These are phyloP conservation scores for Candida sanyaensis DNA, from an alignment of 1,139 yeast genomes.

Conservation along the genomic window DNA sequence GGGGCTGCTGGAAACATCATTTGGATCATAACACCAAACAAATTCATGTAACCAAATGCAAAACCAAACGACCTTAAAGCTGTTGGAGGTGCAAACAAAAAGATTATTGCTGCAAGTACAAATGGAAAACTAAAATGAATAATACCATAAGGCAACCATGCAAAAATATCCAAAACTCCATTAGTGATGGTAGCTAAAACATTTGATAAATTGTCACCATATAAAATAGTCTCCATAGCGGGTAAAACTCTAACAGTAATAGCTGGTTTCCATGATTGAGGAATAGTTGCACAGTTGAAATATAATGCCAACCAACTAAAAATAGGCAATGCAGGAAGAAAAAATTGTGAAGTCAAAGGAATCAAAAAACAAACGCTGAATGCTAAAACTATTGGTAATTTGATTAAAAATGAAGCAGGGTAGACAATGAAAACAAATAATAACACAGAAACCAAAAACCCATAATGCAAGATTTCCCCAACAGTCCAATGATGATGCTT, in stretches of 20 bases:
- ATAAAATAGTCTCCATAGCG: conserved; percentile 89
- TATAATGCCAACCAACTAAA: conserved; percentile 86
- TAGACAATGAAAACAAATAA: conserved; percentile 53
- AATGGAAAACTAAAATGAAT: conserved; percentile 91
- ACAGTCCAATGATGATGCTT: conserved; percentile 49
- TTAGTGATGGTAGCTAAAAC: conserved; percentile 77
- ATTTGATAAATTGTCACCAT: conserved; percentile 90
- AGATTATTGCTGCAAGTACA: conserved; percentile 76
- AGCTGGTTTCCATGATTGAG: conserved; percentile 79
- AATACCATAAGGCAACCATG: conserved; percentile 96
- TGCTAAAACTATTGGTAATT: conserved; percentile 41
- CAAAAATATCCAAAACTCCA: conserved; percentile 72
- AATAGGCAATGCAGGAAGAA: conserved; percentile 82
- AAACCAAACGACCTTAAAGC: conserved; percentile 84
- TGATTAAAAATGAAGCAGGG: conserved; percentile 51
- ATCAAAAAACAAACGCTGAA: conserved; percentile 50
- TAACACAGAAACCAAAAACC: conserved; percentile 49
- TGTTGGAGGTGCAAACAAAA: conserved; percentile 92
- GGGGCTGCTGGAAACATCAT: conserved; percentile 93
- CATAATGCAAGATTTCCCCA: conserved; percentile 53
- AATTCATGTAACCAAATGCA: conserved; percentile 97
- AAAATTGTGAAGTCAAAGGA: conserved; percentile 85
- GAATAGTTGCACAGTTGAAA: conserved; percentile 78
- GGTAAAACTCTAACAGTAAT: conserved; percentile 91
- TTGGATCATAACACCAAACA: conserved; percentile 80